These are phyloP conservation scores for Nitzschia sp. DNA, from an alignment of 108 stramenopile genomes.

Conservation along the genomic window DNA sequence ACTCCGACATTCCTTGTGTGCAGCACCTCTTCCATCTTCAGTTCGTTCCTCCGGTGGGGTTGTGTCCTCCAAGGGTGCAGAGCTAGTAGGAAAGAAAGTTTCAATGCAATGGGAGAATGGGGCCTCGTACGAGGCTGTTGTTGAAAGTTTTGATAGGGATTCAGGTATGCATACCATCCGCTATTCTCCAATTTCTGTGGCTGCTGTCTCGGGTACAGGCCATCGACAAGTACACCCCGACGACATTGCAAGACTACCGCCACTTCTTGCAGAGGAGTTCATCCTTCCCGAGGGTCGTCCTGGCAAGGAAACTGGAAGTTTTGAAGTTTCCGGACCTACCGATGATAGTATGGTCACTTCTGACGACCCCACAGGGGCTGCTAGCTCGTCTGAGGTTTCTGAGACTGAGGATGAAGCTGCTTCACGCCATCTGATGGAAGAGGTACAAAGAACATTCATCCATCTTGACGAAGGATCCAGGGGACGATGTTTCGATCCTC, in stretches of 20 bases:
- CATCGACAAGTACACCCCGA: slow-evolving; percentile 46
- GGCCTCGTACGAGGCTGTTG: slow-evolving; percentile 76
- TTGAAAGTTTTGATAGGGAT: slow-evolving; percentile 59
- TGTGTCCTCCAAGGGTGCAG: slow-evolving; percentile 54
- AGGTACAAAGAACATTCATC: slow-evolving; percentile 94
- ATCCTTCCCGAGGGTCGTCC: slow-evolving; percentile 84
- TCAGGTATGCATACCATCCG: slow-evolving; percentile 84
- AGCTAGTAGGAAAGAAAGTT: slow-evolving; percentile 79
- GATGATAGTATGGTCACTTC: slow-evolving; percentile 2
- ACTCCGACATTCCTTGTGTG: slow-evolving; percentile 75
- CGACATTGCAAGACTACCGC: slow-evolving; percentile 57
- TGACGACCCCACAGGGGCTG: neutral
- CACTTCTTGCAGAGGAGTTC: slow-evolving; percentile 75
- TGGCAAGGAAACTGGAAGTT: slow-evolving; percentile 91
- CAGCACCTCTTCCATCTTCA: slow-evolving; percentile 64
- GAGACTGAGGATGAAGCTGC: slow-evolving; percentile 83
- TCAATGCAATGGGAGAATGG: slow-evolving; percentile 87
- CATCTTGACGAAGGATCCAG: slow-evolving; percentile 83
- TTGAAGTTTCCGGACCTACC: slow-evolving; percentile 51
- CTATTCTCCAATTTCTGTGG: slow-evolving; percentile 60
- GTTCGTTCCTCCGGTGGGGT: slow-evolving; percentile 67
- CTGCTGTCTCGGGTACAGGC: slow-evolving; percentile 37
- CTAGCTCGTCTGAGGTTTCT: slow-evolving; percentile 23
- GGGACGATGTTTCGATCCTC: slow-evolving; percentile 91
- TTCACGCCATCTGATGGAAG: slow-evolving; percentile 87